phyloP scores from a whole-genome alignment of 225 moss, liverwort and hornwort species.

The Climacium dendroides region DNA sequence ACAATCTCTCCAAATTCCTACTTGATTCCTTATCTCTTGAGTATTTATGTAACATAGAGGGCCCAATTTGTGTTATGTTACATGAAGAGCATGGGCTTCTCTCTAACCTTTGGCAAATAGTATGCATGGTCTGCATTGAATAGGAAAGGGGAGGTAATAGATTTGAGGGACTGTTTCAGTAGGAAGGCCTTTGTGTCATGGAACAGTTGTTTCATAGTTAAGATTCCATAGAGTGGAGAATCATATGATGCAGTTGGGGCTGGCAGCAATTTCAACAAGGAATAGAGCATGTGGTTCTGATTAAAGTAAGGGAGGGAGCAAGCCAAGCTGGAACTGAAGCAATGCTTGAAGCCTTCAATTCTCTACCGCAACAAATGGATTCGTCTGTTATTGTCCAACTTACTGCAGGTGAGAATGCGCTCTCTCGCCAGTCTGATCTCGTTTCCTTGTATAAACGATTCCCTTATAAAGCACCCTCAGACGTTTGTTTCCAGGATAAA shows the following conservation, averaged over 20 bases:
- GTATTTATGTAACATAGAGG: not conserved
- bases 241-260: slow-evolving; percentile 36
- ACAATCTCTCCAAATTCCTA: not conserved
- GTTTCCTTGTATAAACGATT: not conserved
- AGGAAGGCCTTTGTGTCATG: not conserved
- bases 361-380: slow-evolving; percentile 46
- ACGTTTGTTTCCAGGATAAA: not conserved
- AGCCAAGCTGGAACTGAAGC: slow-evolving; percentile 42
- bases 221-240: slow-evolving; percentile 26
- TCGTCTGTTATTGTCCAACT: slow-evolving; percentile 65
- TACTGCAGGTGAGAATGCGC: slow-evolving; percentile 44
- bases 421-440: not conserved
- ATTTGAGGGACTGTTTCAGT: not conserved
- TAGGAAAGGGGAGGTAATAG: not conserved
- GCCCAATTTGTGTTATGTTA: not conserved
- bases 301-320: slow-evolving; percentile 61
- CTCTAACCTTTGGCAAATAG: not conserved
- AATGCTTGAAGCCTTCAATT: slow-evolving; percentile 46
- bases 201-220: not conserved
- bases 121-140: not conserved
- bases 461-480: not conserved
- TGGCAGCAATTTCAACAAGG: slow-evolving; percentile 84
- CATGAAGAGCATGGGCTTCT: not conserved
- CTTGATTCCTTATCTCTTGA: not conserved
- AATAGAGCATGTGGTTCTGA: slow-evolving; percentile 66